phyloP scores from a whole-genome alignment of 176 grass and related monocot genomes.

The Eleusine coracana region DNA sequence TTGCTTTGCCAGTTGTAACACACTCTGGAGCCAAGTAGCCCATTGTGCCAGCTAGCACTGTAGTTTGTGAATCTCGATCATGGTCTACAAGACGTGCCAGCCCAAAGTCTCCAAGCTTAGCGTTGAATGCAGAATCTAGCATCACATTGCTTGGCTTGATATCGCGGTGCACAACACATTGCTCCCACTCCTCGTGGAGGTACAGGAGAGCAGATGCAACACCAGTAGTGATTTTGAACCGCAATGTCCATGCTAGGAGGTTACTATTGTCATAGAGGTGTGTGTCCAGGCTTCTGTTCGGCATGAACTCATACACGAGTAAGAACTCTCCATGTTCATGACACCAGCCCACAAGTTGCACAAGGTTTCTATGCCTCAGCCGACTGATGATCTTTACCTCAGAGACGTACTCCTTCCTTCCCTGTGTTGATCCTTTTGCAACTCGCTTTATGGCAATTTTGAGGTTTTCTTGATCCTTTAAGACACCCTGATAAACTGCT shows the following conservation, averaged over 20 bases:
- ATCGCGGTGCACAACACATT: constrained; percentile 69
- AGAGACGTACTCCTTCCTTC: constrained; percentile 75
- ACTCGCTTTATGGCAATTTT: constrained; percentile 70
- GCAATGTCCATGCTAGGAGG: constrained; percentile 42
- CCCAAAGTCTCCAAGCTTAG: constrained; percentile 79
- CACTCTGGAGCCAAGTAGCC: constrained; percentile 73
- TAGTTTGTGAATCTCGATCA: constrained; percentile 60
- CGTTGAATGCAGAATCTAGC: constrained; percentile 67
- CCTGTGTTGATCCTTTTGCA: constrained; percentile 59
- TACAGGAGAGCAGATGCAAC: constrained; percentile 64
- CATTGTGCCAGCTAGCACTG: constrained; percentile 70
- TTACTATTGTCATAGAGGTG: constrained; percentile 53
- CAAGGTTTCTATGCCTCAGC: constrained; percentile 69
- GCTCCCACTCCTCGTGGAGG: constrained; percentile 80
- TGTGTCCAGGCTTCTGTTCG: constrained; percentile 67
- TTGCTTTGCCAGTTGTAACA: constrained; percentile 62
- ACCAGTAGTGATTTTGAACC: constrained; percentile 57
- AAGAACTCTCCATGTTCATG: constrained; percentile 57
- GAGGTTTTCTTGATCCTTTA: constrained; percentile 45
- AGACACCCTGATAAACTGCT: constrained; percentile 59
- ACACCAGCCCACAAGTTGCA: constrained; percentile 74
- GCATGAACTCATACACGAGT: constrained; percentile 66
- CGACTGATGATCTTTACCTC: constrained; percentile 82
- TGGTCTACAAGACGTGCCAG: constrained; percentile 71
- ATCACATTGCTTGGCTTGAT: constrained; percentile 79